A percentile compares a stretch with the other conserved stretches of the same genome.
These are phyloP conservation scores for Aspergillus jensenii DNA, from an alignment of 2,329 filamentous ascomycete species.

Conservation along the genomic window DNA sequence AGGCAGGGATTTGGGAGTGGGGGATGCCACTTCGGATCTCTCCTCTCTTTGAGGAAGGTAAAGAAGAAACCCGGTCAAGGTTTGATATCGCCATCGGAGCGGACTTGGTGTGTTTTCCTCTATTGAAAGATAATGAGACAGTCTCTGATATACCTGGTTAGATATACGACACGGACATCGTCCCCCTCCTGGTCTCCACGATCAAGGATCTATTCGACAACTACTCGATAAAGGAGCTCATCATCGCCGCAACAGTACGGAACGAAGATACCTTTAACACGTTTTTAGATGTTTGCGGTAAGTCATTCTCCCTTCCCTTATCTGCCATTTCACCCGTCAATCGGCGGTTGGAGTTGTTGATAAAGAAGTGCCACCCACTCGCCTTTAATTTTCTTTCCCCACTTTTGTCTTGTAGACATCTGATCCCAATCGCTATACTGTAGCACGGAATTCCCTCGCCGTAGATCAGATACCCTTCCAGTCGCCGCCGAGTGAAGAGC, in stretches of 20 bases:
- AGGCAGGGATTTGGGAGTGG: slow-evolving; percentile 45
- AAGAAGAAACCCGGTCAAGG: not conserved
- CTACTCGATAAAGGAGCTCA: slow-evolving; percentile 51
- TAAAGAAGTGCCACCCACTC: not conserved
- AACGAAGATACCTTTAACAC: slow-evolving; percentile 62
- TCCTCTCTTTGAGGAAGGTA: not conserved
- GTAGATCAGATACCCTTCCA: slow-evolving; percentile 42
- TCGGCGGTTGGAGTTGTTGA: not conserved
- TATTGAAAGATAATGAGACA: not conserved
- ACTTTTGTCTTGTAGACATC: not conserved
- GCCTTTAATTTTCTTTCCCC: not conserved
- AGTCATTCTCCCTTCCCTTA: slow-evolving; percentile 25
- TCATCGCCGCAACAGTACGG: slow-evolving; percentile 62
- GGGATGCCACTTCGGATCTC: slow-evolving; percentile 29
- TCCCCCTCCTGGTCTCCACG: slow-evolving; percentile 58
- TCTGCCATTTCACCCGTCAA: not conserved
- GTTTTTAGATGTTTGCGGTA: slow-evolving; percentile 60
- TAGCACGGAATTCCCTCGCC: slow-evolving; percentile 36
- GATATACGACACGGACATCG: slow-evolving; percentile 62
- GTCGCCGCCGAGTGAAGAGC: slow-evolving; percentile 43
- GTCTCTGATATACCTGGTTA: slow-evolving; percentile 25
- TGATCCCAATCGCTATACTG: slow-evolving; percentile 2
- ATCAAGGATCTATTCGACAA: slow-evolving; percentile 57
- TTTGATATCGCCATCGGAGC: slow-evolving; percentile 45
- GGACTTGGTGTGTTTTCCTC: slow-evolving; percentile 36